phyloP scores from a whole-genome alignment of 352 stramenopile genomes.

The Saprolegnia parasitica region DNA sequence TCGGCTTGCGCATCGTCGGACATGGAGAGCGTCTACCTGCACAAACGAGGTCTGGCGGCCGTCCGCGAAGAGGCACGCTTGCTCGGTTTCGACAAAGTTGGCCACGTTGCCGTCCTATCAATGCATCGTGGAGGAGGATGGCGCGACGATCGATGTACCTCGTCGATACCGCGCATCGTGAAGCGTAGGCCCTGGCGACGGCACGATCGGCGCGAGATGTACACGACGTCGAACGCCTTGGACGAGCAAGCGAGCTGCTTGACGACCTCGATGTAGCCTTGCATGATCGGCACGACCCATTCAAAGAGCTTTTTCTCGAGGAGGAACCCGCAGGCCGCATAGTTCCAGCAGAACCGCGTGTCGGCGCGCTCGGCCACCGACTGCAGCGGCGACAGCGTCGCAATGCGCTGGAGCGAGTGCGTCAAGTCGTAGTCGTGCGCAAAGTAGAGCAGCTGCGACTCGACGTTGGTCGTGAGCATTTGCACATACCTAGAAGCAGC shows the following conservation, averaged over 20 bases:
- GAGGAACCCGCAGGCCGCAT: constrained; percentile 53
- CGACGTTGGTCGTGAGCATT: constrained; percentile 57
- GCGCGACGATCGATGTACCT: constrained; percentile 28
- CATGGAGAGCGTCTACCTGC: constrained; percentile 30
- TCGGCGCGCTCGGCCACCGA: constrained; percentile 71
- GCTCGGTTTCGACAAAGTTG: constrained; percentile 96
- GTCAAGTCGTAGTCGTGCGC: constrained; percentile 71
- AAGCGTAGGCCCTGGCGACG: constrained; percentile 88
- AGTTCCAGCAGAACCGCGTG: constrained; percentile 92
- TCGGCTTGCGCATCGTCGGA: constrained; percentile 39
- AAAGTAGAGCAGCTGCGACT: constrained; percentile 66
- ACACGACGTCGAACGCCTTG: constrained; percentile 59
- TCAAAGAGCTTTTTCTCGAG: constrained; percentile 73
- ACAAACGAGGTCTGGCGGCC: constrained; percentile 56
- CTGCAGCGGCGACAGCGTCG: constrained; percentile 15
- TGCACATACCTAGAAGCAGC: constrained; percentile 40
- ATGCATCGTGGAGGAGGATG: neutral
- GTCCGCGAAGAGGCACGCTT: constrained; percentile 80
- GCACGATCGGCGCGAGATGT: constrained; percentile 67
- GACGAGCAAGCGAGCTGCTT: constrained; percentile 44
- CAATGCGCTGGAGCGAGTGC: constrained; percentile 67
- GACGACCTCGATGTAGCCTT: constrained; percentile 55
- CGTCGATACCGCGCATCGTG: constrained; percentile 90
- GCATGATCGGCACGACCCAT: constrained; percentile 76
- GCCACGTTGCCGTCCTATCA: constrained; percentile 79